phyloP scores from a whole-genome alignment of 2,329 filamentous ascomycete genomes.

The Lachnellula cervina region DNA sequence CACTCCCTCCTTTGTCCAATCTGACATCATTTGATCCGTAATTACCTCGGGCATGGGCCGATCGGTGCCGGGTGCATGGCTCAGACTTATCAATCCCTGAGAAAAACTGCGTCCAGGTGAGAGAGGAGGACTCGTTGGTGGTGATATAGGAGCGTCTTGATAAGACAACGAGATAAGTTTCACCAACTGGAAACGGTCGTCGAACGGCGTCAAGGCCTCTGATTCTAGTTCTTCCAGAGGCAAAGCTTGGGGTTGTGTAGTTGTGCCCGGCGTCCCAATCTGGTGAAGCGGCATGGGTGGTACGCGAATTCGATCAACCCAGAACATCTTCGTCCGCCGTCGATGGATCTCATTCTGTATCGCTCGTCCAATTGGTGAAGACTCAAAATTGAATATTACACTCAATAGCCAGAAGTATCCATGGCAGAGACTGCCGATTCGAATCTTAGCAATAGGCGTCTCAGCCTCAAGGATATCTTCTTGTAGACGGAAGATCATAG shows the following conservation, averaged over 20 bases:
- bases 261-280: conserved; percentile 50
- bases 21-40: conserved; percentile 69
- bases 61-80: conserved; percentile 36
- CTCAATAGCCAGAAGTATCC: conserved; percentile 82
- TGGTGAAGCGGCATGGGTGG: conserved; percentile 62
- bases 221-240: conserved; percentile 51
- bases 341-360: conserved; percentile 73
- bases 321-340: conserved; percentile 69
- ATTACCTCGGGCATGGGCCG: conserved; percentile 61
- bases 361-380: conserved; percentile 61
- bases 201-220: conserved; percentile 68
- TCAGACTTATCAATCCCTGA: conserved; percentile 54
- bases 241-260: conserved; percentile 40
- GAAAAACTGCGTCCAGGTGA: conserved; percentile 64
- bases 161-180: conserved; percentile 72
- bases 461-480: conserved; percentile 70
- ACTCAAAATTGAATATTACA: conserved; percentile 72
- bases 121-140: conserved; percentile 62
- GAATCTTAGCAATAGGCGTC: conserved; percentile 65
- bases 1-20: conserved; percentile 75
- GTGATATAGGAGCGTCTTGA: conserved; percentile 54
- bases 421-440: conserved; percentile 77
- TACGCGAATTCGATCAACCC: conserved; percentile 69
- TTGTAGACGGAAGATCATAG: conserved; percentile 85
- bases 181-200: conserved; percentile 66